These are phyloP conservation scores for Angophora floribunda DNA, from an alignment of 345 rosid genomes.

Conservation along the genomic window DNA sequence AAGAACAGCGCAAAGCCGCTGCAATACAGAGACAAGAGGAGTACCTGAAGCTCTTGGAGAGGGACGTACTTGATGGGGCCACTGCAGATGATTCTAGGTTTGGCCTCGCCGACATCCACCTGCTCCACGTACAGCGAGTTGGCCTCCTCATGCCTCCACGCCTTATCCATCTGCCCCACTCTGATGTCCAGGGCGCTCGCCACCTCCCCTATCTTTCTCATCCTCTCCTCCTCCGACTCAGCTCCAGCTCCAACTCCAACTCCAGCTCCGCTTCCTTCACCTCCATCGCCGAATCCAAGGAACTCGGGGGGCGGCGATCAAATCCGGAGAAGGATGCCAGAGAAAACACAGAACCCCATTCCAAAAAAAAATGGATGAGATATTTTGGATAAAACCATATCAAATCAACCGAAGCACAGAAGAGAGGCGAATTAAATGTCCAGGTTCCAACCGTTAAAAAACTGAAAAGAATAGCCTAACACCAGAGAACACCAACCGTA, in stretches of 20 bases:
- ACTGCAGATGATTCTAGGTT: slow-evolving; percentile 80
- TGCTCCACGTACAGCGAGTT: slow-evolving; percentile 90
- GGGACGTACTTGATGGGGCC: slow-evolving; percentile 83
- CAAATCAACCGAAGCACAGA: no score
- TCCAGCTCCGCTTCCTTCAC: background rate
- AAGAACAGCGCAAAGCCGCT: background rate
- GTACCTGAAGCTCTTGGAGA: slow-evolving; percentile 56
- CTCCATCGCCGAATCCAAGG: background rate
- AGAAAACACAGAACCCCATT: no score
- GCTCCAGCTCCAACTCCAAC: background rate
- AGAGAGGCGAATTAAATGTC: no score
- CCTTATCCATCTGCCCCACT: slow-evolving; percentile 74
- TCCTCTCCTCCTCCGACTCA: background rate
- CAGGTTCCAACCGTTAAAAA: no score
- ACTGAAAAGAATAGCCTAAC: no score
- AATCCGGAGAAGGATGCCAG: no score
- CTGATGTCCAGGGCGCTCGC: slow-evolving; percentile 74
- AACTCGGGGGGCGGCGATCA: background rate
- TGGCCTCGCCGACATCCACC: slow-evolving; percentile 76
- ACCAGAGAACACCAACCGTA: no score
- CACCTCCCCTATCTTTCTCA: slow-evolving; percentile 23
- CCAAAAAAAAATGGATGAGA: no score
- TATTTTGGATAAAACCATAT: no score
- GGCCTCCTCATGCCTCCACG: slow-evolving; percentile 93
- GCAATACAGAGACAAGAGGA: background rate